Conservation (phyloP, 352 stramenopile genomes). For the Globisporangium recalcitrans region DNA sequence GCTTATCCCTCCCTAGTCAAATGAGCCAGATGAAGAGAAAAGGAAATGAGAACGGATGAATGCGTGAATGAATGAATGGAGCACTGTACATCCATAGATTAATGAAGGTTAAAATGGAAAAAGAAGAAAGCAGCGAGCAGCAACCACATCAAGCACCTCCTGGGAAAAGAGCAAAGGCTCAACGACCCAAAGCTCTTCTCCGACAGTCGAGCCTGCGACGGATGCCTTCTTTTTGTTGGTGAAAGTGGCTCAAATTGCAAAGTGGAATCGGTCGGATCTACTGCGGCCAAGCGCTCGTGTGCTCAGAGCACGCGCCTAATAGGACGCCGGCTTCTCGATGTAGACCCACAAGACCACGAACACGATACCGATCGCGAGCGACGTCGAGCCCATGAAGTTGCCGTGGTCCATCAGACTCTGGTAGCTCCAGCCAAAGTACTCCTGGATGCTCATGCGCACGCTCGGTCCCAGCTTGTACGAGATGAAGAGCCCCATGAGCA, state of each 20-base stretch:
- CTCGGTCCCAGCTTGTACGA: conserved; percentile 68
- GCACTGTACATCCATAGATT: conserved; percentile 19
- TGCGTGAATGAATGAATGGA: conserved; percentile 7
- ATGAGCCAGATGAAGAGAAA: not conserved
- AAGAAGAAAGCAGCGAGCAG: conserved; percentile 3
- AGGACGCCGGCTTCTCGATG: conserved; percentile 57
- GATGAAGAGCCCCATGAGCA: conserved; percentile 78
- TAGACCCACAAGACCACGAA: conserved; percentile 84
- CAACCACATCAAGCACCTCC: not conserved
- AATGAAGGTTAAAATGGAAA: conserved; percentile 17
- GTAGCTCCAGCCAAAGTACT: conserved; percentile 88
- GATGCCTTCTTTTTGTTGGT: not conserved
- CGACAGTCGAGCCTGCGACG: not conserved
- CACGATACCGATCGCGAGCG: conserved; percentile 72
- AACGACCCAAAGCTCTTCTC: not conserved
- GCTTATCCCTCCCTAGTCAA: not conserved
- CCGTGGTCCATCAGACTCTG: conserved; percentile 84
- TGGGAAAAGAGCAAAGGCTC: not conserved
- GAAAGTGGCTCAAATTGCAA: conserved; percentile 2
- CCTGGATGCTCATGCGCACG: conserved; percentile 83
- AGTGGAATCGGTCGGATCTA: not conserved
- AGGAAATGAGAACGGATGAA: not conserved
- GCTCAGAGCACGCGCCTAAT: not conserved
- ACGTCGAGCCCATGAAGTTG: conserved; percentile 83
- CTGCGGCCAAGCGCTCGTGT: not conserved